Evolutionary conservation across 345 rosid genomes (phyloP).

Genomic region (Populus simonii): DNA sequence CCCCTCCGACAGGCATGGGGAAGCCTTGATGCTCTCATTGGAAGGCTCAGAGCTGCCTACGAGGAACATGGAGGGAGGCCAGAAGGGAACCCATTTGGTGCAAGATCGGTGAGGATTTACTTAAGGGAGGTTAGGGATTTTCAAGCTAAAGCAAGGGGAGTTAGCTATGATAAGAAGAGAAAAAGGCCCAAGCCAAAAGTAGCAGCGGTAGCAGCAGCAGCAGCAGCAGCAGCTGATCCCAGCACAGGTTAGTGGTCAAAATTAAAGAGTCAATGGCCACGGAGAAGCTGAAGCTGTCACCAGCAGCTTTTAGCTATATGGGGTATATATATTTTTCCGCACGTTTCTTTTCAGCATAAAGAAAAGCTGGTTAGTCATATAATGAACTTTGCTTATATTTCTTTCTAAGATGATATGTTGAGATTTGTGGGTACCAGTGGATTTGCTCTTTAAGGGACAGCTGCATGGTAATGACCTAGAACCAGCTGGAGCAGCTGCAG

Average conservation of each 20-base stretch:
- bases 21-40: slow-evolving; percentile 94
- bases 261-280: background rate
- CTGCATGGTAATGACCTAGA: slow-evolving; percentile 5
- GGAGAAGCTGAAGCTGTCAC: background rate
- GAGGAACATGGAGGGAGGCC: slow-evolving; percentile 89
- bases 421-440: slow-evolving; percentile 29
- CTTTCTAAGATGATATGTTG: slow-evolving; percentile 13
- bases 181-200: slow-evolving; percentile 51
- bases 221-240: slow-evolving; percentile 5
- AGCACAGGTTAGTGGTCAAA: slow-evolving; percentile 9
- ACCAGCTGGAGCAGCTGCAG: background rate
- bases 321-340: background rate
- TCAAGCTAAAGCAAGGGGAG: slow-evolving; percentile 92
- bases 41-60: slow-evolving; percentile 89
- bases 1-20: slow-evolving; percentile 98
- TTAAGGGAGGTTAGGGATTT: slow-evolving; percentile 87
- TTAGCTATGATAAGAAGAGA: slow-evolving; percentile 85
- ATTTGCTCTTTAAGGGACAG: slow-evolving; percentile 17
- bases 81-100: slow-evolving; percentile 85
- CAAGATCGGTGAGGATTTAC: slow-evolving; percentile 76
- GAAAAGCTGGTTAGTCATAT: slow-evolving; percentile 4
- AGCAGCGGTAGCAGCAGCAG: background rate
- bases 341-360: background rate
- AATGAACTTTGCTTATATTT: slow-evolving; percentile 6
- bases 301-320: slow-evolving; percentile 6